Conservation (phyloP, 371 early-diverging fungal genomes). For the Funneliformis caledonium region DNA sequence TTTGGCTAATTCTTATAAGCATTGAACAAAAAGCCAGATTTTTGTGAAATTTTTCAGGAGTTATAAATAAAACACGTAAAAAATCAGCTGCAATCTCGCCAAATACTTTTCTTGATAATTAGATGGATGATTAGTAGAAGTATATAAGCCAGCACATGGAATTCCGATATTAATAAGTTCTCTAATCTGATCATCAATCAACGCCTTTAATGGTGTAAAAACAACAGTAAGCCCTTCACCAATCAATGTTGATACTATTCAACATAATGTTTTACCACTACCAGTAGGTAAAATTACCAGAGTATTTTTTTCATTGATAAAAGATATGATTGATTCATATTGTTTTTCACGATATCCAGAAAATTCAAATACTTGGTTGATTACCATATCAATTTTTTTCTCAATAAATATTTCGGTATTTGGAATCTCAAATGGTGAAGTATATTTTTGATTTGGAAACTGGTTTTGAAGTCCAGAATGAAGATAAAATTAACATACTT, state of each 20-base stretch:
- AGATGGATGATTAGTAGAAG: background rate
- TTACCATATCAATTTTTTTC: no score
- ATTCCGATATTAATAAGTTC: background rate
- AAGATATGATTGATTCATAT: background rate
- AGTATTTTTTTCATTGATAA: slow-evolving; percentile 10
- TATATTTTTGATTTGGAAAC: slow-evolving; percentile 1
- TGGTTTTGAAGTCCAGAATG: background rate
- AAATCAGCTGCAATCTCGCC: background rate
- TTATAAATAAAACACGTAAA: background rate
- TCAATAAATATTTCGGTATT: no score
- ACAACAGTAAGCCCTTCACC: slow-evolving; percentile 4
- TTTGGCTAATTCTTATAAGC: background rate
- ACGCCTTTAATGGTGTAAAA: slow-evolving; percentile 94
- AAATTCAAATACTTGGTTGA: background rate
- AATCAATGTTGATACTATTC: background rate
- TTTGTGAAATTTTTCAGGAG: background rate
- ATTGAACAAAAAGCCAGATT: background rate
- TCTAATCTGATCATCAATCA: slow-evolving; percentile 98
- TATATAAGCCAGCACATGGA: slow-evolving; percentile 4
- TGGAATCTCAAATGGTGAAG: background rate
- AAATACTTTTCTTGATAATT: slow-evolving; percentile 7
- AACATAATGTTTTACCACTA: slow-evolving; percentile 19
- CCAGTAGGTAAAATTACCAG: background rate
- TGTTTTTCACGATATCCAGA: background rate
- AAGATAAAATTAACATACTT: background rate